phyloP scores from a whole-genome alignment of 2,329 filamentous ascomycete species.

The Fusarium lyarnte region DNA sequence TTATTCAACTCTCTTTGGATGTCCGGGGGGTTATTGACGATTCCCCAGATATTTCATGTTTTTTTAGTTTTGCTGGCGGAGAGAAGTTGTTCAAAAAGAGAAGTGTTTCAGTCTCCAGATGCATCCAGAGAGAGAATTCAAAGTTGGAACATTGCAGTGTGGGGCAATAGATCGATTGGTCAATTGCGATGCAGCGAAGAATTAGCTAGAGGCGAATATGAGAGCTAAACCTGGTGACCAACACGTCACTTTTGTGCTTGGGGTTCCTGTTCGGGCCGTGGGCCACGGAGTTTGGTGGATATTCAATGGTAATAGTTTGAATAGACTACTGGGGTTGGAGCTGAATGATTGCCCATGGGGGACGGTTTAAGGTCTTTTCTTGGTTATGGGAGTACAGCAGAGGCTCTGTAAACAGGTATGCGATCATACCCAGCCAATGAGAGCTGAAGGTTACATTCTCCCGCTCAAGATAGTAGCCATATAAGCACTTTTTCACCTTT shows the following conservation, averaged over 20 bases:
- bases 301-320: constrained; percentile 20
- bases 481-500: background rate
- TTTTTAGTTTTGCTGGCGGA: background rate
- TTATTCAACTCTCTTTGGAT: background rate
- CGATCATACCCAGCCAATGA: constrained; percentile 1
- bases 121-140: background rate
- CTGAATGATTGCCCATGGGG: constrained; percentile 25
- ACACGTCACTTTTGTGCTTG: constrained; percentile 14
- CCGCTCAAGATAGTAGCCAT: background rate
- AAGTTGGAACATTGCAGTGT: background rate
- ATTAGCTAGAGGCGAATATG: background rate
- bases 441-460: background rate
- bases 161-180: constrained; percentile 27
- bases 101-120: background rate
- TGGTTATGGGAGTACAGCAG: background rate
- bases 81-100: background rate
- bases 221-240: constrained; percentile 1
- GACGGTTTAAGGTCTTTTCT: background rate
- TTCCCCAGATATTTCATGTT: background rate
- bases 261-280: constrained; percentile 5
- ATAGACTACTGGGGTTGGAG: background rate
- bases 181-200: constrained; percentile 12
- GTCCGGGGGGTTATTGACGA: background rate
- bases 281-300: constrained; percentile 5
- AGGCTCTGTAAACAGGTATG: background rate